Percentiles rank a stretch among this genome's conserved stretches.
Evolutionary conservation across 345 rosid species (phyloP).

Genomic region (Viola odorata): DNA sequence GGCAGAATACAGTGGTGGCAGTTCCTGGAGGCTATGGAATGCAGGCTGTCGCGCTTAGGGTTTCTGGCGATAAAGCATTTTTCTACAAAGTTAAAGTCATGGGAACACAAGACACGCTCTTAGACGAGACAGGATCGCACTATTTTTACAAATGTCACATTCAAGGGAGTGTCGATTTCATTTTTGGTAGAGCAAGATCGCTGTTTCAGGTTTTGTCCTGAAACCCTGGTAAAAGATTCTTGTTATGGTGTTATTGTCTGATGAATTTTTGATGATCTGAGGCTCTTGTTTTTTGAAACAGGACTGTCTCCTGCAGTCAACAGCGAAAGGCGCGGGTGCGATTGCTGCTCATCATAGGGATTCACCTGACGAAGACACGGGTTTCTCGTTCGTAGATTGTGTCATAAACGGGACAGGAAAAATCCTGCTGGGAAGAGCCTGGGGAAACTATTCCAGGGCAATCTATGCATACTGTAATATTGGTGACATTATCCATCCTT

Average conservation of each 20-base stretch:
- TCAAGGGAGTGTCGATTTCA: slow-evolving; percentile 78
- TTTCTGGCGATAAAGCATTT: slow-evolving; percentile 71
- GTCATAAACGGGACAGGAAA: slow-evolving; percentile 65
- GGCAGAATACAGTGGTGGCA: slow-evolving; percentile 75
- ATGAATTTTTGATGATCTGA: not conserved
- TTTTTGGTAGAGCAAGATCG: slow-evolving; percentile 71
- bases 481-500: slow-evolving; percentile 51
- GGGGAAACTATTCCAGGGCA: slow-evolving; percentile 76
- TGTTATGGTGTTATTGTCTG: not conserved
- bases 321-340: slow-evolving; percentile 54
- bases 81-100: slow-evolving; percentile 59
- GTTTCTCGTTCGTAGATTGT: slow-evolving; percentile 80
- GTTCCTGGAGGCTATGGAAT: slow-evolving; percentile 56
- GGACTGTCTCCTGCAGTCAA: slow-evolving; percentile 72
- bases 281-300: slow-evolving; percentile 17
- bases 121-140: slow-evolving; percentile 75
- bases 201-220: slow-evolving; percentile 50
- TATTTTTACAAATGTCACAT: slow-evolving; percentile 64
- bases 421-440: slow-evolving; percentile 77
- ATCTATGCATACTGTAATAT: slow-evolving; percentile 68
- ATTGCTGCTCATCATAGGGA: slow-evolving; percentile 86
- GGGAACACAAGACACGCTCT: slow-evolving; percentile 90
- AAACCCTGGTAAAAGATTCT: not conserved
- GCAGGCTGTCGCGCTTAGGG: slow-evolving; percentile 80
- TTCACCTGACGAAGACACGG: slow-evolving; percentile 55